Evolutionary conservation across 2,329 filamentous ascomycete genomes (phyloP), one percentile per base, ranked within the genome.

Genomic region (Talaromyces sp.): DNA sequence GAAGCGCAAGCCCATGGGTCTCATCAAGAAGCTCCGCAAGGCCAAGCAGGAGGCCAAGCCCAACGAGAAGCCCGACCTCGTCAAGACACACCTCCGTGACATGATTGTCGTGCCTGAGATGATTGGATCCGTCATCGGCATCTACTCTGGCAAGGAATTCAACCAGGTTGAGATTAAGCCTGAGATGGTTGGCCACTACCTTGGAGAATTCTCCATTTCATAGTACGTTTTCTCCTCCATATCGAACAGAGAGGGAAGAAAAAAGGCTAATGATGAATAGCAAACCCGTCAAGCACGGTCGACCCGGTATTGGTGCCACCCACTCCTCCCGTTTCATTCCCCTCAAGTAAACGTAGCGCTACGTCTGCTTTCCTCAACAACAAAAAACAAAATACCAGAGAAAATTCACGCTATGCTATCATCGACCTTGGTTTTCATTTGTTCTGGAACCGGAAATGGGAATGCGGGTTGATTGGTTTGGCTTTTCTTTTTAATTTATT

Each of bases 281-380:
- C 92, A 93, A 93, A 87, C 95, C 95, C 79, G 95, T 99, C 90
- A 99, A 98, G 92, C 95, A 99, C 91, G 95, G 95, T 89, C 88
- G 95, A 84, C 95, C 95, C 80, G 95, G 95, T 98, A 99, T 99
- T 80, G 95, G 95, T 96, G 95, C 95, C 80, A 99, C 95, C 77
- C 93, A 99, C 91, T 98, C 94, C 87, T 99, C 95, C 84, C 93
- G 95, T 90, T 99, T 99, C 91, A 99, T 99, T 88, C 95, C 95
- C 84, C 91, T 99, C 84, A 99, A 99, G 89, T 98, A 97, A 89
- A 84, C 72, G 74, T 74, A 70, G 71, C 68, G 19, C 25, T 64
- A 17, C 45, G 43, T 40, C 25, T 47, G 13, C 25, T 34, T 54
- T n/a, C 29, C 36, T 19, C 71, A 25, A 54, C 36, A 58, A 56